Conservation (phyloP, 768 basidiomycete genomes). For the Lyophyllum semitale region DNA sequence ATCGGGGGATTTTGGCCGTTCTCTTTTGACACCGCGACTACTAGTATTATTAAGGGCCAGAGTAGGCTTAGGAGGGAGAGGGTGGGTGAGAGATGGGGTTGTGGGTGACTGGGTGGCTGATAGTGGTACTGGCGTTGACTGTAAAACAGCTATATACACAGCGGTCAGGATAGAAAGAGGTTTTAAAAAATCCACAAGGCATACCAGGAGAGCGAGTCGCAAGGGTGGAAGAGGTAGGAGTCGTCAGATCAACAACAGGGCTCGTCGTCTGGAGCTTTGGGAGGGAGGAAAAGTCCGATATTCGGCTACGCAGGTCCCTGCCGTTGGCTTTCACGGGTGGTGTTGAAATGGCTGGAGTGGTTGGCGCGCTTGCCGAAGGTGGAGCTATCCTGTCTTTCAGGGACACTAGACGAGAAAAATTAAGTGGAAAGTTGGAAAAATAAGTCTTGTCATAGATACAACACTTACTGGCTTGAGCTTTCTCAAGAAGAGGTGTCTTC, state of each 20-base stretch:
- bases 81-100: constrained; percentile 23
- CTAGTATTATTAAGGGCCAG: constrained; percentile 6
- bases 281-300: constrained; percentile 8
- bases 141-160: neutral
- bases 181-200: neutral
- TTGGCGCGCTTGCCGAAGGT: neutral
- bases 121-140: constrained; percentile 11
- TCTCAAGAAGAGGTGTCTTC: constrained; percentile 1
- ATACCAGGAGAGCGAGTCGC: constrained; percentile 10
- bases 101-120: constrained; percentile 10
- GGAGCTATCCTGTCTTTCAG: constrained; percentile 14
- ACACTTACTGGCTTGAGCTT: constrained; percentile 13
- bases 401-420: constrained; percentile 5
- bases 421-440: neutral
- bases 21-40: constrained; percentile 40
- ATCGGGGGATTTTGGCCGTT: constrained; percentile 25
- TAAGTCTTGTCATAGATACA: neutral
- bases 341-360: constrained; percentile 2
- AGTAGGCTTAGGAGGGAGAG: constrained; percentile 34
- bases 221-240: constrained; percentile 11
- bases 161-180: neutral
- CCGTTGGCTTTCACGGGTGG: constrained; percentile 1
- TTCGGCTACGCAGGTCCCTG: constrained; percentile 14
- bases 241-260: neutral
- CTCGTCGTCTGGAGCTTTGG: constrained; percentile 1